Conservation (phyloP, 345 rosid species). For the Gossypium anomalum region DNA sequence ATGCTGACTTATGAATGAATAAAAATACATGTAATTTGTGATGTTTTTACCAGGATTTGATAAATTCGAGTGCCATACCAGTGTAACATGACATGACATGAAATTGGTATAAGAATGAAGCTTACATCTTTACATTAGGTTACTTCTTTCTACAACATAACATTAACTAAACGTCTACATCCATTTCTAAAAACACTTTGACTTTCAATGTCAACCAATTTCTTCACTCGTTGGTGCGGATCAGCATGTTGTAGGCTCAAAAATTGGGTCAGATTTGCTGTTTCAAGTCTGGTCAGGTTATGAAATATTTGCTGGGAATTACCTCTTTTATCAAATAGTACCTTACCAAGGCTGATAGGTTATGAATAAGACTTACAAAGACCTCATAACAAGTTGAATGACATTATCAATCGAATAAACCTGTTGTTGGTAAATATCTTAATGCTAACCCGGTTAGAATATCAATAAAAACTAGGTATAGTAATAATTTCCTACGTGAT, state of each 20-base stretch:
- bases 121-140: not conserved
- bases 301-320: not conserved
- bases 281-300: not conserved
- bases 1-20: conserved; percentile 1
- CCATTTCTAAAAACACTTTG: not conserved
- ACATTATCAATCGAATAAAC: not conserved
- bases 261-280: not conserved
- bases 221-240: not conserved
- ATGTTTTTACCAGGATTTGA: not conserved
- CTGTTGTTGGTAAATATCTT: not conserved
- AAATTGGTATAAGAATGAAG: not conserved
- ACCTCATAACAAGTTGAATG: not conserved
- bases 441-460: not conserved
- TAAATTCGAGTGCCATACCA: not conserved
- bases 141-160: not conserved
- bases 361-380: not conserved
- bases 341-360: not conserved
- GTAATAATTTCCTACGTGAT: too few species aligned
- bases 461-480: not conserved
- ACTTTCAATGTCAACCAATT: not conserved
- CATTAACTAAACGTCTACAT: not conserved
- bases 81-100: not conserved
- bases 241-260: not conserved
- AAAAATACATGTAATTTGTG: not conserved
- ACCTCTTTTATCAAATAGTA: not conserved